Base-by-base conservation (phyloP, 352 stramenopile species). In the Hyaloperonospora brassicae region DNA sequence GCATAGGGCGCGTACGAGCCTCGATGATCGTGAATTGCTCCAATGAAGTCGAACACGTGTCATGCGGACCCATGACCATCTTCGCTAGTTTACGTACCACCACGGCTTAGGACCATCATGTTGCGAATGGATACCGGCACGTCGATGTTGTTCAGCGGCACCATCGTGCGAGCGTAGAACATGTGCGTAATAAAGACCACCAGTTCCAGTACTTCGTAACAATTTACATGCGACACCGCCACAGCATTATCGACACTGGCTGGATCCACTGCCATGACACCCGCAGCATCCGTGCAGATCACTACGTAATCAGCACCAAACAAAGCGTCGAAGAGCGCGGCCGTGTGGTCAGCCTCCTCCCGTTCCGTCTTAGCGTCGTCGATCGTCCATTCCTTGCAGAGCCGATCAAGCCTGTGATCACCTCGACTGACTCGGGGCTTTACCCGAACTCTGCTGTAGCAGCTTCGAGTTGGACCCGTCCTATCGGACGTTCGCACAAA, bases 101-200 rank as follows among this genome's bases (percentile, higher is more conserved):
- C 72, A 47, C 79, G 80, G 27, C 87, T 61, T 13, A 74, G 76
- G 47, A 89, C 80, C 78, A 89, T 89, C 0, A 78, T 90, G 64
- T 90, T 93, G 50, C 80, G 78, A 54, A 93, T 90, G 13, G 89
- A 61, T 78, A 93, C 89, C 6, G 83, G 86, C 23, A 90, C 77
- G 10, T 80, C 76, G 46, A 68, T 67, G 41, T 93, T 79, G 55
- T 90, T 90, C 2, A 93, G 64, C 47, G 79, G 82, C 47, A 93
- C 70, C 78, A 93, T 90, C n/a, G 82, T 93, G 6, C 79, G 78
- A 3, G 82, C 73, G 52, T 90, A 79, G 55, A 93, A 93, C 79
- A 93, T 93, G 30, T 79, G 72, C 0, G 79, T 89, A 14, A 79
- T 79, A 57, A 90, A 93, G 23, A 90, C 77, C 2, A 78, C 82